Evolutionary conservation across 108 stramenopile species (phyloP), one percentile per base, ranked within the genome.

Genomic region (Schizochytrium sp.): DNA sequence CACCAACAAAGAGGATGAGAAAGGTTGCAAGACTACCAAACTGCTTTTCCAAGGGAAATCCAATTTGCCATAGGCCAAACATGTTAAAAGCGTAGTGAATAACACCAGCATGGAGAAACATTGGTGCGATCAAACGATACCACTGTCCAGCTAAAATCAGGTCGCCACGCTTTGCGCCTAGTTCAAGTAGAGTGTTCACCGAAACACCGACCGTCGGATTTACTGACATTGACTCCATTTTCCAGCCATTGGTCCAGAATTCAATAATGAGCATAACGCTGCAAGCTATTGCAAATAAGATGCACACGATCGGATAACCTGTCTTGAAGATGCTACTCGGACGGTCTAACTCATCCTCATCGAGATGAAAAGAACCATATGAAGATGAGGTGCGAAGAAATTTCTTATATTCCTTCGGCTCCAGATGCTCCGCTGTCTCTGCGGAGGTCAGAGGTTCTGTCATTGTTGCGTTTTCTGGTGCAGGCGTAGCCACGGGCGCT

Each of bases 101-200:
- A 58, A 99, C 58, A 3, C 98, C 98, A 0, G 96, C 97, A 91
- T 99, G 98, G 58, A 99, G 94, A n/a, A 98, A 94, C 93, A 97
- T 95, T 3, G 98, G 95, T 42, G 95, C 94, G 87, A 97, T 92
- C 19, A 98, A 89, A 28, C 97, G 92, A 88, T 92, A 98, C 95
- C 96, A 96, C 55, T 94, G 95, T 28, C 53, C 76, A 57, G 93
- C 91, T 53, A 98, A 95, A 89, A 98, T 97, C 7, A 95, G 83
- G 57, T 93, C 83, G 2, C 96, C 94, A 38, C 96, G 89, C 69
- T 96, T 96, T 56, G 98, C 98, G 17, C 98, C 98, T 89, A 94
- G 89, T 17, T 92, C 83, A 53, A 98, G 76, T 72, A 99, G 90
- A n/a, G 97, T 97, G 46, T 96, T 93, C 57, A 95, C 95, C 58